Conservation (phyloP, 1,139 yeast genomes). For the Pneumocystis wakefieldiae region DNA sequence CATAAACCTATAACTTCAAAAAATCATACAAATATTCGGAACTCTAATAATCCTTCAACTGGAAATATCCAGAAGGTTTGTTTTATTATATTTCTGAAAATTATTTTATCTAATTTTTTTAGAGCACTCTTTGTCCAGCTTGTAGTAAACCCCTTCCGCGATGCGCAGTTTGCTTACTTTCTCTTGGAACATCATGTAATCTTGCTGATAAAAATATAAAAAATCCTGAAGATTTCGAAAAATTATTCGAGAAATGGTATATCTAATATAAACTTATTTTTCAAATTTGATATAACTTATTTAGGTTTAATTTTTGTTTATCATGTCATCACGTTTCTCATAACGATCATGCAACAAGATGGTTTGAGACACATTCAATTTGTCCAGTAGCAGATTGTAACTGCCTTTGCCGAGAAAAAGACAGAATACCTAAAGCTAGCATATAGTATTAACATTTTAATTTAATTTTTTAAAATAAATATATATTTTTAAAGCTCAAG, state of each 20-base stretch:
- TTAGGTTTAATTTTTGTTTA: conserved; percentile 75
- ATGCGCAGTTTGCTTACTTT: conserved; percentile 74
- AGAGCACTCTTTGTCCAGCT: conserved; percentile 43
- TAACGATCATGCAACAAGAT: conserved; percentile 86
- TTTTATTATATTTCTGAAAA: neutral
- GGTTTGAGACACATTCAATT: conserved; percentile 75
- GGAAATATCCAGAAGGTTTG: conserved; percentile 1
- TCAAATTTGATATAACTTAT: neutral
- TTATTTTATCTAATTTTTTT: neutral
- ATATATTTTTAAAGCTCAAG: too few species aligned
- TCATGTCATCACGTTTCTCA: conserved; percentile 90
- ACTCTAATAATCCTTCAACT: conserved; percentile 10
- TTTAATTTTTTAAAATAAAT: too few species aligned
- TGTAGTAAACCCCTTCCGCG: conserved; percentile 85
- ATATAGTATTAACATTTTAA: neutral
- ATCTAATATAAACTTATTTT: conserved; percentile 24
- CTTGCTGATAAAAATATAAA: conserved; percentile 14
- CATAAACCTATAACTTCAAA: conserved; percentile 4
- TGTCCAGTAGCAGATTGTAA: conserved; percentile 93
- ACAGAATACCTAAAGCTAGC: conserved; percentile 16
- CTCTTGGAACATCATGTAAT: conserved; percentile 63
- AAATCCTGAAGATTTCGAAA: conserved; percentile 6
- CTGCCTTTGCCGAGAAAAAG: conserved; percentile 48
- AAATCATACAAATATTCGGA: conserved; percentile 5
- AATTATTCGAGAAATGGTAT: neutral